Conservation (phyloP, 768 basidiomycete genomes). For the Xanthoconium purpureum region DNA sequence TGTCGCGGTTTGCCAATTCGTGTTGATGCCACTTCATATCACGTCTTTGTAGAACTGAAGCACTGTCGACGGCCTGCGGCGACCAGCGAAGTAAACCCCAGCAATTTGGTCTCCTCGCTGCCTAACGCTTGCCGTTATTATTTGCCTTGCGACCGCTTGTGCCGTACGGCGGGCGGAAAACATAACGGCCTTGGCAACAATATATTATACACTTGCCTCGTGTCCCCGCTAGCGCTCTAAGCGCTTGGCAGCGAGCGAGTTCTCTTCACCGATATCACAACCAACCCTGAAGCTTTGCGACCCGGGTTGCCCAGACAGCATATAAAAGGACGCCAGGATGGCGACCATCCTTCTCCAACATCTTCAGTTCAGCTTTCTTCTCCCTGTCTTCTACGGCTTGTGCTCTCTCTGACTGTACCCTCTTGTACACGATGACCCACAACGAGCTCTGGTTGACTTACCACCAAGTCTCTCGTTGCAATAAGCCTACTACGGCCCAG, state of each 20-base stretch:
- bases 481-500: constrained; percentile 42
- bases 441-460: constrained; percentile 50
- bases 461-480: constrained; percentile 43
- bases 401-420: not conserved
- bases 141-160: too few relatives aligned
- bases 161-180: too few relatives aligned
- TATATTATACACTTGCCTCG: too few relatives aligned
- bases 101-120: too few relatives aligned
- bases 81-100: too few relatives aligned
- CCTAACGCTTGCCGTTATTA: too few relatives aligned
- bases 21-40: too few relatives aligned
- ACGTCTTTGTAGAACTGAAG: too few relatives aligned
- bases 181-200: too few relatives aligned
- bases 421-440: constrained; percentile 22
- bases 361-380: not conserved
- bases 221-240: too few relatives aligned
- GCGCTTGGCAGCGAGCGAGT: not conserved
- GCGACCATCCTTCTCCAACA: not conserved
- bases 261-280: constrained; percentile 2
- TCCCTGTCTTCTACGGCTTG: not conserved
- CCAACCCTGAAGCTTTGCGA: not conserved
- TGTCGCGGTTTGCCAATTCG: too few relatives aligned
- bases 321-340: constrained; percentile 9
- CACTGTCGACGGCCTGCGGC: too few relatives aligned
- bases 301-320: not conserved